Conservation (phyloP, 371 early-diverging fungal species). For the Mortierella sp. region DNA sequence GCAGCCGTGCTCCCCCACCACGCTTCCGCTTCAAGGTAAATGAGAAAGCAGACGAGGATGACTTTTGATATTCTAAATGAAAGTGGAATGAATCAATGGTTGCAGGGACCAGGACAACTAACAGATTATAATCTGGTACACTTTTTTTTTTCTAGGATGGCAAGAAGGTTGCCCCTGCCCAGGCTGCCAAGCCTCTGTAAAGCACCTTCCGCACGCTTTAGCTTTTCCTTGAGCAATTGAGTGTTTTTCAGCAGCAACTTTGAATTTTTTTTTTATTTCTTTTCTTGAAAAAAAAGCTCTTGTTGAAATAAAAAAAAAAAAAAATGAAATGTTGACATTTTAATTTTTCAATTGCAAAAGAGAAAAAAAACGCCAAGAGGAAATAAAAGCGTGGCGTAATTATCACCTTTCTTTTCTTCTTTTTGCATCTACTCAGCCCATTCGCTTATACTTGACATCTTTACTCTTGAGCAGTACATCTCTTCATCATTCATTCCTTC, state of each 20-base stretch:
- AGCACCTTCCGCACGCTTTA: constrained; percentile 14
- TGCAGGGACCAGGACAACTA: no score
- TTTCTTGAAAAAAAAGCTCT: background rate
- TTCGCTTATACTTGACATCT: background rate
- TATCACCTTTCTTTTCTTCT: background rate
- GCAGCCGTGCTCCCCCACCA: constrained; percentile 94
- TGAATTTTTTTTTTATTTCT: background rate
- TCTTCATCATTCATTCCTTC: background rate
- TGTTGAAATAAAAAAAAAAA: no score
- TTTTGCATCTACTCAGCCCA: no score
- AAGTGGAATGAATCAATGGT: no score
- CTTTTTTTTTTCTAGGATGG: constrained; percentile 60
- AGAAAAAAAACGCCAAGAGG: background rate
- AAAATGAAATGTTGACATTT: no score
- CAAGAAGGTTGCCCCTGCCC: constrained; percentile 66
- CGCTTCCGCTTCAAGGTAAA: constrained; percentile 87
- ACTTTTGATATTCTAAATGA: no score
- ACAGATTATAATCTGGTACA: background rate
- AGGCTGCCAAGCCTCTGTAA: constrained; percentile 58
- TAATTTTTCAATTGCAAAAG: background rate
- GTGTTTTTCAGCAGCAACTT: constrained; percentile 2
- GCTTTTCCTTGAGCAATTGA: constrained; percentile 6
- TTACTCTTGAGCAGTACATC: background rate
- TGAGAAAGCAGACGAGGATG: no score
- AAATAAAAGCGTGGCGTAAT: background rate